Evolutionary conservation across 768 basidiomycete genomes (phyloP).

Genomic region (Cystofilobasidium ferigula): DNA sequence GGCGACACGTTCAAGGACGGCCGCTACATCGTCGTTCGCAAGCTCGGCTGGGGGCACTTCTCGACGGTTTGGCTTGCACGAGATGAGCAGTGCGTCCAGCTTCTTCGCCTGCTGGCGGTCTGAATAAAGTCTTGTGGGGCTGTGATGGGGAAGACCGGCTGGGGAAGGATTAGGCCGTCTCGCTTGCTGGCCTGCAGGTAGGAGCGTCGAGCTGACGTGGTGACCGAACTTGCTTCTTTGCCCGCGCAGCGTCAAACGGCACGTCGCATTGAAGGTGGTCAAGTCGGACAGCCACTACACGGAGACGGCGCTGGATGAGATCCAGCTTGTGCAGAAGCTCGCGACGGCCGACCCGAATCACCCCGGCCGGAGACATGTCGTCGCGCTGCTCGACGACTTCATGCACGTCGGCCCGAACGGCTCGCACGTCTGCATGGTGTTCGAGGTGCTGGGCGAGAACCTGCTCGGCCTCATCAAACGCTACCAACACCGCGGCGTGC

Average conservation of each 20-base stretch:
- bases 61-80: constrained; percentile 45
- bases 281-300: constrained; percentile 95
- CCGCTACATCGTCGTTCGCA: constrained; percentile 74
- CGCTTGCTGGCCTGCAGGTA: no score
- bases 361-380: constrained; percentile 84
- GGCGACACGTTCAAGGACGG: constrained; percentile 72
- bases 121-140: no score
- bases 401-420: constrained; percentile 94
- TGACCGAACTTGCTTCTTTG: background rate
- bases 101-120: constrained; percentile 7
- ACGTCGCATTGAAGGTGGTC: constrained; percentile 98
- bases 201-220: background rate
- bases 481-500: constrained; percentile 95
- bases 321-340: constrained; percentile 90
- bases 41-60: constrained; percentile 96
- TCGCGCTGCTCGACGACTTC: constrained; percentile 95
- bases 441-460: constrained; percentile 96
- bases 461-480: constrained; percentile 88
- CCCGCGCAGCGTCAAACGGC: constrained; percentile 65
- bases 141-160: no score
- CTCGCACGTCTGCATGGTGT: constrained; percentile 97
- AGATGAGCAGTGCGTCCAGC: constrained; percentile 36
- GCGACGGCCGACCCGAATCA: constrained; percentile 74
- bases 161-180: no score
- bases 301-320: constrained; percentile 96